phyloP scores from a whole-genome alignment of 805 yeast species.

The Nematodospora valgi region DNA sequence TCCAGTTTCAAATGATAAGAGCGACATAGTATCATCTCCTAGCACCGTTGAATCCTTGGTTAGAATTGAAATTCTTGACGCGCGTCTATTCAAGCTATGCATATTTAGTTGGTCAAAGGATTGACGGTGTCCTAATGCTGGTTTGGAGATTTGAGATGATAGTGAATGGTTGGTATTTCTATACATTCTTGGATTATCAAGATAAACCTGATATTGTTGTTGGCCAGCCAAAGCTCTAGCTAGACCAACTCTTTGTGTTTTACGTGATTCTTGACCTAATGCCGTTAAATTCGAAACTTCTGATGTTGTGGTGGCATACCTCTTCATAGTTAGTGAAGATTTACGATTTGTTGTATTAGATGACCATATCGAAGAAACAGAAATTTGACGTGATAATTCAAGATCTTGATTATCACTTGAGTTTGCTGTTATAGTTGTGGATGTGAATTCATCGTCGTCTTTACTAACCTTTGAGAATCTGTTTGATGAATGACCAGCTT shows the following conservation, averaged over 20 bases:
- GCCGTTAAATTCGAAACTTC: slow-evolving; percentile 23
- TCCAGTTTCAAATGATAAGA: slow-evolving; percentile 35
- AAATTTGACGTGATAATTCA: slow-evolving; percentile 22
- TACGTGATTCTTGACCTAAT: slow-evolving; percentile 9
- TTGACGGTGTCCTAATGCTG: slow-evolving; percentile 15
- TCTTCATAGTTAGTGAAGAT: slow-evolving; percentile 26
- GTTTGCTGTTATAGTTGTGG: neutral
- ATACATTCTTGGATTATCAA: neutral
- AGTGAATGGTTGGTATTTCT: neutral
- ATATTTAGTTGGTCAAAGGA: slow-evolving; percentile 28
- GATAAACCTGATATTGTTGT: slow-evolving; percentile 13
- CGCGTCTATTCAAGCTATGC: slow-evolving; percentile 20
- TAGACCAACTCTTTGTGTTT: slow-evolving; percentile 31
- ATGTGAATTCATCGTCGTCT: neutral
- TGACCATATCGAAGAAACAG: slow-evolving; percentile 37
- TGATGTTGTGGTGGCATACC: slow-evolving; percentile 28
- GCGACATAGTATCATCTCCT: slow-evolving; percentile 29
- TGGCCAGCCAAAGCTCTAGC: slow-evolving; percentile 34
- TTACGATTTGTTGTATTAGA: slow-evolving; percentile 25
- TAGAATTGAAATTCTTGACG: slow-evolving; percentile 32
- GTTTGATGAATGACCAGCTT: slow-evolving; percentile 4
- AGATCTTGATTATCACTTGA: slow-evolving; percentile 1
- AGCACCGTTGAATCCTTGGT: slow-evolving; percentile 25
- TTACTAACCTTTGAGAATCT: neutral
- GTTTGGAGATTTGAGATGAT: slow-evolving; percentile 3